Base-by-base conservation (phyloP, 2,329 filamentous ascomycete genomes). In the Nothophaeocryptopus gaeumannii region DNA sequence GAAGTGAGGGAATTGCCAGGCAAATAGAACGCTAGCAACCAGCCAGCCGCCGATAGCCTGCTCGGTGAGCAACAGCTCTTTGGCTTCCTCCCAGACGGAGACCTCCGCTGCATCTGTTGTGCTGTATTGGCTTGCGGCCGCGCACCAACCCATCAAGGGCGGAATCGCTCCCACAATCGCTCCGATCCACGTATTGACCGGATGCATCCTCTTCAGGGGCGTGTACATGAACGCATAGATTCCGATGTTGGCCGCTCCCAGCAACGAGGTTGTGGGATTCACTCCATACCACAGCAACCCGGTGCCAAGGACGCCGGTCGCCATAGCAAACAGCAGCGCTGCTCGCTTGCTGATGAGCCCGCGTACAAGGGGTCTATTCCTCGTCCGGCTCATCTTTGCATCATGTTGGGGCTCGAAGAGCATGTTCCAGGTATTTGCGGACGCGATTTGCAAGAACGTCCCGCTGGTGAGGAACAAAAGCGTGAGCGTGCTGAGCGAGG, bases 1-100 rank as follows among this genome's bases (percentile, higher is more conserved):
- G 75, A 99, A 99, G 72, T 99, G 93, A 2, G 93, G 90, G 66
- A 99, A 97, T 67, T 99, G 92, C 93, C 93, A 99, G 10, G 90
- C 86, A 59, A 96, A 95, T 5, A 99, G 76, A 5, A 97, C 73
- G 0, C 79, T 83, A 1, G 89, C 92, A 11, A 96, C 75, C 1
- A 97, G 74, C 93, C 93, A 99, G 3, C 92, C 93, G 5, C 93
- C 93, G 9, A 63, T 60, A 4, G 67, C 66, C 44, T 67, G 62
- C 20, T 65, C 59, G 1, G 65, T 66, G 51, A 69, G 67, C 8
- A 70, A 58, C 5, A 70, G 53, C 42, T 68, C 65, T 35, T 61
- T 55, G 5, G 60, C 54, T 47, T 70, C 67, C 8, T 56, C 59
- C 47, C 47, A 54, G 32, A 67, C 51, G 5, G 53, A 60, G 29